phyloP scores from a whole-genome alignment of 345 rosid genomes.

The Gossypium herbaceum region DNA sequence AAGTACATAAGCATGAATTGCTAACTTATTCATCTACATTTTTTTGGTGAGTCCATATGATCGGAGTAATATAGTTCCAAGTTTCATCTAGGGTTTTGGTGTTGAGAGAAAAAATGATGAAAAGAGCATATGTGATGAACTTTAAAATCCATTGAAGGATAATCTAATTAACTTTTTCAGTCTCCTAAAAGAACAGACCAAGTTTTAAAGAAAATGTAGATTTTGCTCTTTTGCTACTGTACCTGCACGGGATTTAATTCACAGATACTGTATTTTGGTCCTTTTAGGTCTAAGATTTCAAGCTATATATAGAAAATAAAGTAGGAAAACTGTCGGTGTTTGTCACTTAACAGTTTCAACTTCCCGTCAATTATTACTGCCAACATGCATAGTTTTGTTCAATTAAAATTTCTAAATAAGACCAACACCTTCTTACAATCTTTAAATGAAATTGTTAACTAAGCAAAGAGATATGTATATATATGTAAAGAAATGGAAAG shows the following conservation, averaged over 20 bases:
- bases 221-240: too few relatives aligned
- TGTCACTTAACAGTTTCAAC: not conserved
- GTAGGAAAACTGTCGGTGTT: not conserved
- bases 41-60: not conserved
- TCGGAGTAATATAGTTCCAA: not conserved
- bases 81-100: constrained; percentile 6
- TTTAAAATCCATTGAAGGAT: too few relatives aligned
- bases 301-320: constrained; percentile 9
- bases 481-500: not conserved
- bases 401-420: not conserved
- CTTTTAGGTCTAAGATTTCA: not conserved
- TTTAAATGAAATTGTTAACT: not conserved
- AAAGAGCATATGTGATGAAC: too few relatives aligned
- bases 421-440: not conserved
- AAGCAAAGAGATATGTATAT: not conserved
- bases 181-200: too few relatives aligned
- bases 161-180: too few relatives aligned
- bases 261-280: not conserved
- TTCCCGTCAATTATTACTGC: not conserved
- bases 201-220: too few relatives aligned
- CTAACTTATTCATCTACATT: not conserved
- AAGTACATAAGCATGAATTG: not conserved
- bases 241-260: not conserved
- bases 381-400: not conserved
- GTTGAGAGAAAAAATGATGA: not conserved